These are phyloP conservation scores for Penicillium sp. DNA, from an alignment of 2,329 filamentous ascomycete genomes.

Conservation along the genomic window DNA sequence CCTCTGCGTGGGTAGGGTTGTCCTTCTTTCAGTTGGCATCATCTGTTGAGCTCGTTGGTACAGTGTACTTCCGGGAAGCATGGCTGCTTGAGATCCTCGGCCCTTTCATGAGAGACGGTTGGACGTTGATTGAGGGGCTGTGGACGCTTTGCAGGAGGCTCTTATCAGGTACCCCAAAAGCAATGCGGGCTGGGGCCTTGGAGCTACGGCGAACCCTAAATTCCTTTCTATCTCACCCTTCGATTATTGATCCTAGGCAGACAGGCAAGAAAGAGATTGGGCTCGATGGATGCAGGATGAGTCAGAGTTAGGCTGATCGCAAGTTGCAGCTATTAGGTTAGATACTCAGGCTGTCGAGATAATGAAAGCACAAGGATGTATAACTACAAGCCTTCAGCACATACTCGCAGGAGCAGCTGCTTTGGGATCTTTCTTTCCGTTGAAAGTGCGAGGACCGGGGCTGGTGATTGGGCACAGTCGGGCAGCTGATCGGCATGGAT, in stretches of 20 bases:
- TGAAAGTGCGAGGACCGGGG: not conserved
- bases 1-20: not conserved
- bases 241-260: not conserved
- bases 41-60: too few species aligned
- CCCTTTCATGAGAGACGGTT: too few species aligned
- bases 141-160: too few species aligned
- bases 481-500: constrained; percentile 14
- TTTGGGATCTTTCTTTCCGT: not conserved
- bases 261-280: not conserved
- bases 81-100: too few species aligned
- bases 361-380: not conserved
- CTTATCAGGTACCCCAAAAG: too few species aligned
- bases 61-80: too few species aligned
- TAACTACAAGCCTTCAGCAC: not conserved
- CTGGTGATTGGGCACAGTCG: constrained; percentile 21
- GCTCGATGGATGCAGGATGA: not conserved
- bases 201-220: too few species aligned
- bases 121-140: too few species aligned
- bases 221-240: not conserved
- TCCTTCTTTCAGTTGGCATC: too few species aligned
- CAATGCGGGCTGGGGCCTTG: too few species aligned
- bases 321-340: too few species aligned
- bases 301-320: not conserved
- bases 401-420: not conserved
- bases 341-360: too few species aligned